phyloP scores from a whole-genome alignment of 495 filamentous ascomycete species.

The Tuber aestivum region DNA sequence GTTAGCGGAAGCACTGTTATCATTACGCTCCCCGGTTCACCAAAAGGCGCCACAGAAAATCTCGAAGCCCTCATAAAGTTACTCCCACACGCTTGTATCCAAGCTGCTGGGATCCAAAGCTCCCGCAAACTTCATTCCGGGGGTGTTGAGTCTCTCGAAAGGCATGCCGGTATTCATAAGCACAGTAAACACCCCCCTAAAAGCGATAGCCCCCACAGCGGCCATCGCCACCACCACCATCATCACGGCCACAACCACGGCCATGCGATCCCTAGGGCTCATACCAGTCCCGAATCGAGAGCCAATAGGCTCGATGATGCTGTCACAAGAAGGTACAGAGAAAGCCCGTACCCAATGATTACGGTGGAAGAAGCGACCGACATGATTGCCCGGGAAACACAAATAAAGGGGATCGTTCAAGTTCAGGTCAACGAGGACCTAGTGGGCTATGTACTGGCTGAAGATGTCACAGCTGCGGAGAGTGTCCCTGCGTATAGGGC shows the following conservation, averaged over 20 bases:
- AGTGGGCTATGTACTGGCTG: constrained; percentile 71
- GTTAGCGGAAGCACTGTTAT: constrained; percentile 78
- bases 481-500: constrained; percentile 87
- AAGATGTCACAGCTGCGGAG: constrained; percentile 72
- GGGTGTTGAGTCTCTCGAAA: constrained; percentile 76
- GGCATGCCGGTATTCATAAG: constrained; percentile 62
- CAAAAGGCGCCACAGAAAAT: constrained; percentile 95
- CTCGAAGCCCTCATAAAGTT: constrained; percentile 83
- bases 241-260: constrained; percentile 60
- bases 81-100: constrained; percentile 85
- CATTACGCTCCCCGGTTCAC: constrained; percentile 86
- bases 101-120: constrained; percentile 68
- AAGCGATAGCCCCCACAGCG: constrained; percentile 22
- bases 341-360: constrained; percentile 89
- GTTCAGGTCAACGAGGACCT: constrained; percentile 57
- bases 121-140: constrained; percentile 75
- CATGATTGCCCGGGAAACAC: constrained; percentile 65
- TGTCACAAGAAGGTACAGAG: constrained; percentile 67
- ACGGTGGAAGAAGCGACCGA: constrained; percentile 72
- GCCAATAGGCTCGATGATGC: constrained; percentile 81
- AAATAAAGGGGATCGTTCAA: constrained; percentile 51
- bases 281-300: constrained; percentile 58
- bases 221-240: constrained; percentile 50
- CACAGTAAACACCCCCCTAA: constrained; percentile 22
- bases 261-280: constrained; percentile 62